These are phyloP conservation scores for Apophysomyces variabilis DNA, from an alignment of 371 early-diverging fungal species.

Conservation along the genomic window DNA sequence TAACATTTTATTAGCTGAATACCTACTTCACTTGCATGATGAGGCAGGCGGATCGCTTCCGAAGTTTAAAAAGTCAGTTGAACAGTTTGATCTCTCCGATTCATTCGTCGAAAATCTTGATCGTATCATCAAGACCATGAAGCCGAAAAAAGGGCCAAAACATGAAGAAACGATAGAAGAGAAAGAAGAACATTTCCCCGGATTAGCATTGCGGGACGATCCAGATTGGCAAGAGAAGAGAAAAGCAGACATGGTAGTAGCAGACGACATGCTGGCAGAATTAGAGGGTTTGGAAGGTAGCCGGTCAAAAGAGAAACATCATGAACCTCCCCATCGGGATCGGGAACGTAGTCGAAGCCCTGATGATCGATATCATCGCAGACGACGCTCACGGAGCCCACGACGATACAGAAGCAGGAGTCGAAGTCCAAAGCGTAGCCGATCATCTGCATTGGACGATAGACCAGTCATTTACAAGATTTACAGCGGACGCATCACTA, in stretches of 20 bases:
- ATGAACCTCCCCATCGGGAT: constrained; percentile 24
- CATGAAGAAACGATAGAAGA: constrained; percentile 39
- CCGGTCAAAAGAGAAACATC: constrained; percentile 10
- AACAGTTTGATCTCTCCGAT: constrained; percentile 85
- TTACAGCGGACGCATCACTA: constrained; percentile 80
- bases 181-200: constrained; percentile 76
- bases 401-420: constrained; percentile 41
- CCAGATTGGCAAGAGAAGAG: constrained; percentile 51
- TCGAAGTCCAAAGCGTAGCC: constrained; percentile 31
- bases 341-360: constrained; percentile 33
- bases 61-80: constrained; percentile 74
- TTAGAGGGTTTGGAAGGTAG: constrained; percentile 54
- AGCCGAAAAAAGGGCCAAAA: constrained; percentile 60
- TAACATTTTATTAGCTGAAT: constrained; percentile 64
- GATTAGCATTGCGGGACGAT: constrained; percentile 78
- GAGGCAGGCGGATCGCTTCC: constrained; percentile 59
- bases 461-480: constrained; percentile 89
- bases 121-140: constrained; percentile 87
- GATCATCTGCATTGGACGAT: constrained; percentile 58
- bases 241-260: constrained; percentile 49
- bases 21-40: constrained; percentile 76
- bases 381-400: constrained; percentile 28
- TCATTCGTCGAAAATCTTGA: constrained; percentile 85
- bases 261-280: constrained; percentile 61
- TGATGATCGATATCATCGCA: constrained; percentile 25